Evolutionary conservation across 768 basidiomycete genomes (phyloP), one percentile per base, ranked within the genome.

Genomic region (Rickenella mellea): DNA sequence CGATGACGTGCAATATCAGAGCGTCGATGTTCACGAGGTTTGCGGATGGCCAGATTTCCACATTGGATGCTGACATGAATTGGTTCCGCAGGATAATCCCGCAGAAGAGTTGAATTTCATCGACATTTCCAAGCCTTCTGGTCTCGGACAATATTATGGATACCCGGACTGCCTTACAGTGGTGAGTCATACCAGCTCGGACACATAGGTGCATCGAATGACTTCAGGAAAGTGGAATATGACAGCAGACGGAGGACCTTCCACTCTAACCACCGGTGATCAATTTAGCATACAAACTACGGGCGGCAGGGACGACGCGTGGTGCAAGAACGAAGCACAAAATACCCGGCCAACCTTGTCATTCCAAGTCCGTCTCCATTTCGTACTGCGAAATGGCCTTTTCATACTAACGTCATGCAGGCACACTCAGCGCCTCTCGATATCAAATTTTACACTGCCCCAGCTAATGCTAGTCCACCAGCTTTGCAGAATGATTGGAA

Each of bases 371-470:
- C 17, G 50, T 27, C 10, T 41, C 28, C 11, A 39, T n/a, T 17
- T 30, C 11, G 28, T 39, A 26, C 22, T 24, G 14, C 32, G 14
- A 10, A 19, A 4, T n/a, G n/a, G 6, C 31, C 15, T 7, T 21
- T 38, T 31, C 20, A 14, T 5, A 25, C 21, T 30, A 30, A 38
- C 38, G 4, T 29, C 20, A 40, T 39, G 27, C 15, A 71, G 68
- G 66, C 69, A 1, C 70, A 71, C 49, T 69, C 67, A 10, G 69
- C 67, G 2, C 70, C 70, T 1, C 57, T 70, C 9, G 70, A 70
- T 48, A 63, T 70, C 53, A 70, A 69, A 43, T 66, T 69, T 49
- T 69, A 62, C 46, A 43, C 43, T 5, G 46, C 48, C 0, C 35
- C 31, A 28, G 20, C 14, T 22, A 33, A 44, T 3, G 41, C 50